Percentiles rank a stretch among this genome's conserved stretches.
These are phyloP conservation scores for Xylaria sp. DNA, from an alignment of 2,329 filamentous ascomycete genomes.

Conservation along the genomic window DNA sequence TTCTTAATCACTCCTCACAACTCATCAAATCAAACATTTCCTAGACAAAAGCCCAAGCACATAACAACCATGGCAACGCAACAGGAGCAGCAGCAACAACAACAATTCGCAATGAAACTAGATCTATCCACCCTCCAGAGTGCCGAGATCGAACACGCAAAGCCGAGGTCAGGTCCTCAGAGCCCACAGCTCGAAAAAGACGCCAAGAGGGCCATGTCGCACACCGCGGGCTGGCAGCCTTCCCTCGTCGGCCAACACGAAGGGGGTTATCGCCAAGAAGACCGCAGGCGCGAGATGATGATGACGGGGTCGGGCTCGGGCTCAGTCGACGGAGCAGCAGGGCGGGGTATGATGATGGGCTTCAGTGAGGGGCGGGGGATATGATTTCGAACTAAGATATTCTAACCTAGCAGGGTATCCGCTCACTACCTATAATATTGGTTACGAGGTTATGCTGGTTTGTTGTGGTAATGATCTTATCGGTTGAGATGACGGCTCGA, in stretches of 20 bases:
- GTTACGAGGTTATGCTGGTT: background rate
- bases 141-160: conserved; percentile 26
- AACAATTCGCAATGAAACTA: conserved; percentile 15
- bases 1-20: background rate
- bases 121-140: conserved; percentile 25
- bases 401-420: too few species aligned
- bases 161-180: conserved; percentile 33
- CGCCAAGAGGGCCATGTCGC: conserved; percentile 52
- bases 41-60: background rate
- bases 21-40: too few species aligned
- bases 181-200: conserved; percentile 50
- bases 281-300: conserved; percentile 64
- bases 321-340: background rate
- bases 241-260: conserved; percentile 56
- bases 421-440: too few species aligned
- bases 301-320: conserved; percentile 54
- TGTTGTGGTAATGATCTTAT: too few species aligned
- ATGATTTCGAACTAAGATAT: background rate
- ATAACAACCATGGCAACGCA: conserved; percentile 20
- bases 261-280: conserved; percentile 64
- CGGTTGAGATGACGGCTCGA: too few species aligned
- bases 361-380: conserved; percentile 45
- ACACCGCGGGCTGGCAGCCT: conserved; percentile 61
- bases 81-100: background rate
- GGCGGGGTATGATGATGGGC: conserved; percentile 48